Conservation (phyloP, 139 green algal species). For the Chlamydomonas sp. region DNA sequence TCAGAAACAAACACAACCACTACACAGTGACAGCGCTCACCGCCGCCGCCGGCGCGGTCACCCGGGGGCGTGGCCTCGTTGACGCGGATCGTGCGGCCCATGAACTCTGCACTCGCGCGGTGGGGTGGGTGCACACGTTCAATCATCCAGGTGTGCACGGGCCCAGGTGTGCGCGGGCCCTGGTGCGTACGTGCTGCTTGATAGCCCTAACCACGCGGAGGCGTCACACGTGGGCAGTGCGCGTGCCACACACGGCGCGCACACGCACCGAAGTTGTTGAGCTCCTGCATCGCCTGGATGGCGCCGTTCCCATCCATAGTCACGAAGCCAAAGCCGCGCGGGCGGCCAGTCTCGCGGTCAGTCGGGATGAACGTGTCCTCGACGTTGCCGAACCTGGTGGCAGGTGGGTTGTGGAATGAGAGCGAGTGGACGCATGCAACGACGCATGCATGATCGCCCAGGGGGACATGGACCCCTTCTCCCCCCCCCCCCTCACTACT, state of each 20-base stretch:
- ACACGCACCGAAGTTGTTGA: background rate
- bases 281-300: conserved; percentile 13
- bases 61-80: conserved; percentile 3
- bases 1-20: too few relatives aligned
- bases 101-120: conserved; percentile 13
- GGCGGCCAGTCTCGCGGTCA: conserved; percentile 36
- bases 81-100: conserved; percentile 5
- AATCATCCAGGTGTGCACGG: too few relatives aligned
- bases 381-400: conserved; percentile 1
- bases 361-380: conserved; percentile 27
- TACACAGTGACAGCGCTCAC: too few relatives aligned
- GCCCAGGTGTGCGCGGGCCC: too few relatives aligned
- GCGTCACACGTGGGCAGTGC: too few relatives aligned
- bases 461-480: too few relatives aligned
- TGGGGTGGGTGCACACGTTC: too few relatives aligned
- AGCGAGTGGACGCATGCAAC: background rate
- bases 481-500: too few relatives aligned
- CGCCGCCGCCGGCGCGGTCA: too few relatives aligned
- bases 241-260: too few relatives aligned
- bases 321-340: conserved; percentile 69
- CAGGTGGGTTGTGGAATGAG: background rate
- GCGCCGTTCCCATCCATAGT: conserved; percentile 42
- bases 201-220: background rate
- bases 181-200: too few relatives aligned
- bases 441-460: too few relatives aligned